Conservation (phyloP, 2,329 filamentous ascomycete genomes). For the Cytospora piceicola region DNA sequence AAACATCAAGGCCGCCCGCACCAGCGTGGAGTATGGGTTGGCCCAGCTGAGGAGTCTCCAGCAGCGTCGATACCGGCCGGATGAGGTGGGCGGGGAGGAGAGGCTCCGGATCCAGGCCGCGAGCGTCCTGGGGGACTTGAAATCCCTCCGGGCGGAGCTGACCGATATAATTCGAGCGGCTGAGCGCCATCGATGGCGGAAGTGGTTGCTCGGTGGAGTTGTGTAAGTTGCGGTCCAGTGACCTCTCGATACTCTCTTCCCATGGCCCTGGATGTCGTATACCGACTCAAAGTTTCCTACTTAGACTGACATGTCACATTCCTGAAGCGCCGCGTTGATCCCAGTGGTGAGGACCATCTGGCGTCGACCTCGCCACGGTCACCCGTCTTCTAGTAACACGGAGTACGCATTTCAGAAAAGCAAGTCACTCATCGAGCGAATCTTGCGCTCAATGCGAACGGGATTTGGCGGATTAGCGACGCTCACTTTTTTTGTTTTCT, state of each 20-base stretch:
- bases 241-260: no score
- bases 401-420: slow-evolving; percentile 61
- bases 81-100: slow-evolving; percentile 45
- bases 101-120: slow-evolving; percentile 49
- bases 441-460: slow-evolving; percentile 48
- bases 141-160: slow-evolving; percentile 49
- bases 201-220: slow-evolving; percentile 55
- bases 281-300: no score
- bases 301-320: neutral
- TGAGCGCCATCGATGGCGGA: slow-evolving; percentile 56
- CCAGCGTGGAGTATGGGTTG: slow-evolving; percentile 39
- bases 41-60: slow-evolving; percentile 42
- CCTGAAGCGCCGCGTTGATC: slow-evolving; percentile 52
- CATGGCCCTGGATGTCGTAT: neutral
- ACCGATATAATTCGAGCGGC: slow-evolving; percentile 47
- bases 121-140: slow-evolving; percentile 50
- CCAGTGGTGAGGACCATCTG: slow-evolving; percentile 57
- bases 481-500: slow-evolving; percentile 58
- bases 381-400: slow-evolving; percentile 53
- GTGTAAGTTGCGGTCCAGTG: slow-evolving; percentile 47
- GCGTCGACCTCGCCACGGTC: slow-evolving; percentile 46
- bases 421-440: slow-evolving; percentile 54
- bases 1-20: slow-evolving; percentile 33
- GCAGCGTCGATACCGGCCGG: slow-evolving; percentile 34
- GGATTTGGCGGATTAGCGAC: slow-evolving; percentile 52